These are phyloP conservation scores for Glycyrrhiza uralensis DNA, from an alignment of 306 rosid species.

Conservation along the genomic window DNA sequence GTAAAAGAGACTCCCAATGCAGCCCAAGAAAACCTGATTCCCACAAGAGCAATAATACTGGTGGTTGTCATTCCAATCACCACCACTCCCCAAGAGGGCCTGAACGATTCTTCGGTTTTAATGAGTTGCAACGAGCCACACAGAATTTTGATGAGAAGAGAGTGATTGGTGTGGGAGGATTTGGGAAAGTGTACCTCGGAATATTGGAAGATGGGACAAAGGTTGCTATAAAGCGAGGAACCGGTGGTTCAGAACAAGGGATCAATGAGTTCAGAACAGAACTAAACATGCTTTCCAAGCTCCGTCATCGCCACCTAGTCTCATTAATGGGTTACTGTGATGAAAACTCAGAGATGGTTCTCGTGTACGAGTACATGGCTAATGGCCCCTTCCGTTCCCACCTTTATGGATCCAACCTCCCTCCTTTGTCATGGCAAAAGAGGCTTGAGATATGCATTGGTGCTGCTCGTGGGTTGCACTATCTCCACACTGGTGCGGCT, in stretches of 20 bases:
- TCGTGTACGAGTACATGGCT: conserved; percentile 83
- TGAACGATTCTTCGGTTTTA: conserved; percentile 49
- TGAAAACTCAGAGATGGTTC: conserved; percentile 77
- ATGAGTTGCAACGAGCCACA: conserved; percentile 56
- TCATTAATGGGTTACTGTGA: conserved; percentile 79
- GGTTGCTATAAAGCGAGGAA: conserved; percentile 75
- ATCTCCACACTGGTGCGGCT: conserved; percentile 88
- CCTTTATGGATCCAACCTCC: conserved; percentile 50
- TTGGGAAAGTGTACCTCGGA: conserved; percentile 80
- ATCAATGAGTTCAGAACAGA: conserved; percentile 78
- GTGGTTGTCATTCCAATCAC: conserved; percentile 22
- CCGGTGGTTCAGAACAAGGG: conserved; percentile 68
- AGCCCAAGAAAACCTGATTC: conserved; percentile 44
- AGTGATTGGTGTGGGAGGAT: conserved; percentile 84
- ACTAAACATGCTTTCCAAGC: conserved; percentile 72
- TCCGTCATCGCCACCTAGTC: conserved; percentile 86
- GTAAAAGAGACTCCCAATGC: conserved; percentile 31
- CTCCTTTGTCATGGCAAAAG: conserved; percentile 71
- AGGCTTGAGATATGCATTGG: conserved; percentile 84
- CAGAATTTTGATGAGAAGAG: conserved; percentile 57
- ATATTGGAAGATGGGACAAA: conserved; percentile 61
- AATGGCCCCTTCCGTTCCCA: conserved; percentile 82
- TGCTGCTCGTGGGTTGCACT: conserved; percentile 81
- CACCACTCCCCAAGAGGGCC: conserved; percentile 36
- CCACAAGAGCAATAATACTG: conserved; percentile 50